These are phyloP conservation scores for Fusarium multiceps DNA, from an alignment of 2,329 filamentous ascomycete genomes.

Conservation along the genomic window DNA sequence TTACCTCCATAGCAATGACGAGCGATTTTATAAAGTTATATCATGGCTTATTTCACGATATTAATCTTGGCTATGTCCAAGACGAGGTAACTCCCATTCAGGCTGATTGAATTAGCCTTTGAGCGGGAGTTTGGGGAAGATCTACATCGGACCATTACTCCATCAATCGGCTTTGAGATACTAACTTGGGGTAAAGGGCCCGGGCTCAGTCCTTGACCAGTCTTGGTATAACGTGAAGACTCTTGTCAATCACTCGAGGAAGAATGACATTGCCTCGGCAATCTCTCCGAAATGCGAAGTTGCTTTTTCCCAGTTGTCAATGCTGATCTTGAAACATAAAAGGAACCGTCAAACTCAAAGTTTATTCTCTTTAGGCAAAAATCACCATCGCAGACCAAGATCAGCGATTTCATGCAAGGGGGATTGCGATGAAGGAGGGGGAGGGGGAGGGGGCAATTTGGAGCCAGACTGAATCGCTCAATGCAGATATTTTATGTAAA, in stretches of 20 bases:
- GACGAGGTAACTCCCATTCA: slow-evolving; percentile 17
- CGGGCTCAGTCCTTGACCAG: slow-evolving; percentile 3
- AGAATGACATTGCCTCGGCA: slow-evolving; percentile 7
- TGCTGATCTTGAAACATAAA: slow-evolving; percentile 7
- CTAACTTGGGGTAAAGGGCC: slow-evolving; percentile 19
- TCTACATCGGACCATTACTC: slow-evolving; percentile 16
- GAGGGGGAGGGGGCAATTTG: not conserved
- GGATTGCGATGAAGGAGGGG: not conserved
- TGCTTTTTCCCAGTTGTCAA: not conserved
- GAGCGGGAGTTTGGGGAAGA: slow-evolving; percentile 7
- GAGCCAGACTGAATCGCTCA: not conserved
- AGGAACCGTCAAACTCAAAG: not conserved
- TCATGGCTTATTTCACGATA: slow-evolving; percentile 5
- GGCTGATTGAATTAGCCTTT: slow-evolving; percentile 31
- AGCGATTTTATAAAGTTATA: slow-evolving; percentile 7
- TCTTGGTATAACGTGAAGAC: not conserved
- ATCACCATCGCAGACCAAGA: not conserved
- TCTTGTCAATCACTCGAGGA: not conserved
- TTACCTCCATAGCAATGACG: too few relatives aligned
- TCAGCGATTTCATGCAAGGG: slow-evolving; percentile 12
- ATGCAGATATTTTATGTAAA: not conserved
- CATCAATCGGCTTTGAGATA: slow-evolving; percentile 23
- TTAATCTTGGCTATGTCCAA: not conserved
- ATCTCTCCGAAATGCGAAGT: slow-evolving; percentile 13
- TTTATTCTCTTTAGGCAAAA: slow-evolving; percentile 26